Percentiles rank a stretch among this genome's conserved stretches.
Evolutionary conservation across 108 stramenopile species (phyloP).

Genomic region (Skeletonema marinoi): DNA sequence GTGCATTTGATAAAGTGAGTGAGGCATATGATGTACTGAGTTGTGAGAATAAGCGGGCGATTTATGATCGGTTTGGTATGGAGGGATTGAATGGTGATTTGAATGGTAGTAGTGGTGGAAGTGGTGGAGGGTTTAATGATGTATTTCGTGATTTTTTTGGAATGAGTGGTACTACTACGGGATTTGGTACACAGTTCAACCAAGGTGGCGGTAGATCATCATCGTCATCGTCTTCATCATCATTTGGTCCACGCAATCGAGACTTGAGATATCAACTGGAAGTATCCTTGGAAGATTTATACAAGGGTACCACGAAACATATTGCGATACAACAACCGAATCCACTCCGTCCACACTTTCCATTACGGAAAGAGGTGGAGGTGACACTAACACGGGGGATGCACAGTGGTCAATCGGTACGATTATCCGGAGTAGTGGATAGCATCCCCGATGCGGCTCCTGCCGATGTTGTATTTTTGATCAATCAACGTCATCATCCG

Average conservation of each 20-base stretch:
- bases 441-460: conserved; percentile 57
- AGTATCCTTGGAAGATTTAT: conserved; percentile 83
- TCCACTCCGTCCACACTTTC: conserved; percentile 27
- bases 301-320: conserved; percentile 58
- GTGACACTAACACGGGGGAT: conserved; percentile 65
- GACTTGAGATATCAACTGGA: conserved; percentile 75
- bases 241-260: conserved; percentile 48
- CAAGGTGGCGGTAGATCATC: not conserved
- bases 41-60: conserved; percentile 83
- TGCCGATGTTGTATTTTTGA: conserved; percentile 74
- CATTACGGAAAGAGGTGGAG: conserved; percentile 56
- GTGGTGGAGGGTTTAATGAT: conserved; percentile 23
- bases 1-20: conserved; percentile 91
- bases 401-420: conserved; percentile 58
- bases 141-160: conserved; percentile 33
- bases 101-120: conserved; percentile 13
- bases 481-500: conserved; percentile 57
- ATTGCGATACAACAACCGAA: conserved; percentile 60
- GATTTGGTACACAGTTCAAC: not conserved
- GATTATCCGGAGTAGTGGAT: conserved; percentile 74
- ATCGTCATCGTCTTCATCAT: not conserved
- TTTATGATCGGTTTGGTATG: conserved; percentile 93
- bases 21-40: conserved; percentile 95
- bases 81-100: conserved; percentile 46
- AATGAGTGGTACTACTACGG: not conserved